phyloP scores from a whole-genome alignment of 2,329 filamentous ascomycete species.

The Neonectria neomacrospora region DNA sequence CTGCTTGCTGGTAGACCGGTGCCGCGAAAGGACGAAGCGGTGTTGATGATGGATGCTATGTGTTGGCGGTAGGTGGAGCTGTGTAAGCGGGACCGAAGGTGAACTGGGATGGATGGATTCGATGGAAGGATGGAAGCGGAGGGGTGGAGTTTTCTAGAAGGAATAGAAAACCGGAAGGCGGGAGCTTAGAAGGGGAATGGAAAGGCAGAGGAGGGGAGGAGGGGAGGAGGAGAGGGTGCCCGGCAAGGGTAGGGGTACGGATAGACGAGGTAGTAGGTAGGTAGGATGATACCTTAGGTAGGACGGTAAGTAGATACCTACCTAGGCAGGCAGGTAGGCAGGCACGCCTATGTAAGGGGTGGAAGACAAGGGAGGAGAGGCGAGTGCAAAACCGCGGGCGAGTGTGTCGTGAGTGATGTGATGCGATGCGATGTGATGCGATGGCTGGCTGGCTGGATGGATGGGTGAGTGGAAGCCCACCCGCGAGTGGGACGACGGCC shows the following conservation, averaged over 20 bases:
- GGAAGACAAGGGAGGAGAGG: not conserved
- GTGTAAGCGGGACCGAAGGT: slow-evolving; percentile 16
- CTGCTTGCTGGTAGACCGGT: not conserved
- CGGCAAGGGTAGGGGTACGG: not conserved
- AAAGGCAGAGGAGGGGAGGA: not conserved
- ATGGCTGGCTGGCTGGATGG: too few relatives aligned
- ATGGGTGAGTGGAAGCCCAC: slow-evolving; percentile 4
- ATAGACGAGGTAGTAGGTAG: not conserved
- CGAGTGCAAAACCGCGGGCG: not conserved
- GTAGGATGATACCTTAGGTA: not conserved
- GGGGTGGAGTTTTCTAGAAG: slow-evolving; percentile 9
- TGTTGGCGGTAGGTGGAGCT: slow-evolving; percentile 10
- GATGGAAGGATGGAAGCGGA: not conserved
- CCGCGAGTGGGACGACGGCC: slow-evolving; percentile 30
- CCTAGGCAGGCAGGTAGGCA: too few relatives aligned
- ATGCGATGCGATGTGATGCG: not conserved
- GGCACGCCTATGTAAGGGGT: too few relatives aligned
- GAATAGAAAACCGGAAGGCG: not conserved
- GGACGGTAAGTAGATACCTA: too few relatives aligned
- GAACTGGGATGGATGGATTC: not conserved
- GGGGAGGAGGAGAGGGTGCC: not conserved
- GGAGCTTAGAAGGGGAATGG: not conserved
- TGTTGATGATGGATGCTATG: not conserved
- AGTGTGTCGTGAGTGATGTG: slow-evolving; percentile 9
- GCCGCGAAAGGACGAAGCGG: not conserved